phyloP scores from a whole-genome alignment of 2,329 filamentous ascomycete genomes.

The Colletotrichum camelliae region DNA sequence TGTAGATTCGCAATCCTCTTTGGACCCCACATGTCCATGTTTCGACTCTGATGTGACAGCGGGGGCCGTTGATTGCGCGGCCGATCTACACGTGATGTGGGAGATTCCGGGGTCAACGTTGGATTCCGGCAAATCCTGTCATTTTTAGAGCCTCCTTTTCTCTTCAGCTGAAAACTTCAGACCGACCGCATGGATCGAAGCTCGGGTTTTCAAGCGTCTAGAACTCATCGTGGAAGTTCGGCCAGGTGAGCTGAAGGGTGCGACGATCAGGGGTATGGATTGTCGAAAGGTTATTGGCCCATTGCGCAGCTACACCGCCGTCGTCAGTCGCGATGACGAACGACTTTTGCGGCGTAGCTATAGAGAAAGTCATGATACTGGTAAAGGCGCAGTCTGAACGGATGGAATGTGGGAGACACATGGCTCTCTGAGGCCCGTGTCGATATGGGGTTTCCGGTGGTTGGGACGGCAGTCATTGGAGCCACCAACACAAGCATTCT shows the following conservation, averaged over 20 bases:
- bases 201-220: neutral
- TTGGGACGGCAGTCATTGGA: neutral
- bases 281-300: neutral
- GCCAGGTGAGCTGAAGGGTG: neutral
- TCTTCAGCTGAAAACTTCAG: neutral
- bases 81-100: constrained; percentile 10
- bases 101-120: neutral
- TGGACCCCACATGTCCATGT: neutral
- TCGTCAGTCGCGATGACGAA: neutral
- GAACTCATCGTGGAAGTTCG: neutral
- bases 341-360: neutral
- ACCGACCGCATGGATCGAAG: neutral
- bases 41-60: neutral
- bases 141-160: neutral
- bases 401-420: neutral
- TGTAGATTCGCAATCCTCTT: neutral
- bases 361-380: neutral
- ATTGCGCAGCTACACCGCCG: neutral
- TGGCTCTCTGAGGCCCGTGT: neutral
- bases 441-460: neutral
- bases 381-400: neutral
- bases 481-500: neutral
- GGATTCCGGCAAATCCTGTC: neutral
- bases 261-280: neutral
- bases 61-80: neutral